Evolutionary conservation across 2,329 filamentous ascomycete genomes (phyloP).

Genomic region (Colletotrichum kahawae): DNA sequence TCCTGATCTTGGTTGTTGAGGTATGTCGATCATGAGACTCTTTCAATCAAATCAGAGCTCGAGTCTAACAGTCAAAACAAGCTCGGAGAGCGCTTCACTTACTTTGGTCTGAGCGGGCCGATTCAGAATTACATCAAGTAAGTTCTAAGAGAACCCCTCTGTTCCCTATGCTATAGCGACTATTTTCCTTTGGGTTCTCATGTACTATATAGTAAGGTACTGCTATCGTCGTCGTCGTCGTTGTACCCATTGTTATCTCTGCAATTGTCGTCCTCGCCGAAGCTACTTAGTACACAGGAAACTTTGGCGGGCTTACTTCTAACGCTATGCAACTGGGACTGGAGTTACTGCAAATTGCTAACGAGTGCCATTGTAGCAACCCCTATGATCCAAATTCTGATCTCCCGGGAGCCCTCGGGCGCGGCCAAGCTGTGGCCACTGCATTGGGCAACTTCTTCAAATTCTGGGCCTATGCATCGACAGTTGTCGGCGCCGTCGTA

Average conservation of each 20-base stretch:
- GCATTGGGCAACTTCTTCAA: slow-evolving; percentile 33
- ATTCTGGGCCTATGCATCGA: slow-evolving; percentile 26
- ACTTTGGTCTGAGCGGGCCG: slow-evolving; percentile 34
- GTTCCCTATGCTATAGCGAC: background rate
- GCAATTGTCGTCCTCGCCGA: background rate
- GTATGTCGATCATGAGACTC: background rate
- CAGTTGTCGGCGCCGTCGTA: background rate
- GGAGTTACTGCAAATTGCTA: background rate
- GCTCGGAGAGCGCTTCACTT: slow-evolving; percentile 34
- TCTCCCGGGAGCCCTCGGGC: slow-evolving; percentile 22
- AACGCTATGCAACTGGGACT: background rate
- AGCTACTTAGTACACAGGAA: rapidly evolving
- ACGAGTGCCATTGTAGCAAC: slow-evolving; percentile 3
- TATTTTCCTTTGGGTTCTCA: background rate
- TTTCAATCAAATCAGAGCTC: background rate
- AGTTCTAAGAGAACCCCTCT: background rate
- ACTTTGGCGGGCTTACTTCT: background rate
- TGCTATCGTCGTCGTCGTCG: background rate
- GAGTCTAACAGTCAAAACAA: slow-evolving; percentile 8
- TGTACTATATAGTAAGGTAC: background rate
- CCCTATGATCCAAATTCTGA: slow-evolving; percentile 26
- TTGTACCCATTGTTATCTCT: background rate
- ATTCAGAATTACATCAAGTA: slow-evolving; percentile 37
- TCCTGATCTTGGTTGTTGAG: slow-evolving; percentile 31
- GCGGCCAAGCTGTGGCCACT: slow-evolving; percentile 22